A percentile compares a stretch with the other conserved stretches of the same genome.
Conservation (phyloP, 495 filamentous ascomycete genomes). For the Hapsidospora chrysogenum region DNA sequence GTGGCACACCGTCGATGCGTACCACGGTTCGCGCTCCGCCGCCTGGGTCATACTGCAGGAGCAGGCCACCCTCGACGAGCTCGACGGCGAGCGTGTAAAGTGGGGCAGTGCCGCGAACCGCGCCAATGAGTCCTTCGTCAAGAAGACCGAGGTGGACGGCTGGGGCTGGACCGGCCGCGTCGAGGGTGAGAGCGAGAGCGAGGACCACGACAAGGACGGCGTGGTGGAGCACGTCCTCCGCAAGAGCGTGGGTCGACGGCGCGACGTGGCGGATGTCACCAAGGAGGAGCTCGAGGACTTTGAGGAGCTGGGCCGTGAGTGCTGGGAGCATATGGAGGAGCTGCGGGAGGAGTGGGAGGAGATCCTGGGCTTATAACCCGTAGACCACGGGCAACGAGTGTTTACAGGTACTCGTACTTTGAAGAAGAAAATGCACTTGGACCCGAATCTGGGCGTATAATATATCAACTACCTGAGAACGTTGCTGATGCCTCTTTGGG, state of each 20-base stretch:
- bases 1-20: constrained; percentile 63
- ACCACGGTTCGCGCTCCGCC: constrained; percentile 59
- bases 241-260: constrained; percentile 33
- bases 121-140: constrained; percentile 39
- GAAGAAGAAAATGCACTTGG: no score
- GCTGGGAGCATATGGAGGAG: constrained; percentile 76
- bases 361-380: no score
- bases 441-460: no score
- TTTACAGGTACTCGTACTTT: no score
- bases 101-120: constrained; percentile 62
- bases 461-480: no score
- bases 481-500: no score
- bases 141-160: constrained; percentile 63
- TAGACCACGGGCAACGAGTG: no score
- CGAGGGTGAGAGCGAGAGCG: constrained; percentile 27
- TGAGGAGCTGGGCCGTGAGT: constrained; percentile 52
- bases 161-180: constrained; percentile 69
- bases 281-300: constrained; percentile 50
- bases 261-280: constrained; percentile 39
- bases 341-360: constrained; percentile 65
- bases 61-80: constrained; percentile 45
- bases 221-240: constrained; percentile 3
- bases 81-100: constrained; percentile 44
- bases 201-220: constrained; percentile 18
- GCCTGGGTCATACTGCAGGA: constrained; percentile 63